Evolutionary conservation across 805 yeast species (phyloP), one percentile per base, ranked within the genome.

Genomic region (Teunomyces tritomae): DNA sequence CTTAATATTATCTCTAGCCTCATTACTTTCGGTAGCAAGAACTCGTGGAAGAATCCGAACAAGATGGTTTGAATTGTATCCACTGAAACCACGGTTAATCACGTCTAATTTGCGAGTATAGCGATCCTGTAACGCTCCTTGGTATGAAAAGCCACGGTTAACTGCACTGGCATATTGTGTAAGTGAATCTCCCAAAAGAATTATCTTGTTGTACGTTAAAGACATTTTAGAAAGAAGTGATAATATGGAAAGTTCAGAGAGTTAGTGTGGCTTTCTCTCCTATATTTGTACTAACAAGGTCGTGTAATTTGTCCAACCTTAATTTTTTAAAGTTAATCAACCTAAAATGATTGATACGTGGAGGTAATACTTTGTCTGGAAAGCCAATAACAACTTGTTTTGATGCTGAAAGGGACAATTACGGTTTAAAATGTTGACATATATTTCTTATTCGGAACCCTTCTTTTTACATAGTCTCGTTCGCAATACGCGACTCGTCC

Each of bases 111-210:
- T 79, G 39, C 96, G 74, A 1, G 73, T 64, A 60, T 87, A 87
- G n/a, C 37, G 29, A 28, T 71, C 57, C 33, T 68, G 73, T 24
- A 85, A 57, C 0, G 78, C 82, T 0, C 85, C 73, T 2, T 80
- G 82, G 27, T 77, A 59, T 4, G 74, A 68, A 58, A 80, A 83
- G n/a, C 67, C 58, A 46, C 42, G 39, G 2, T 50, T 54, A 13
- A 72, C 73, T 42, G 71, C 65, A 56, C 60, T 76, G 28, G 80
- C 65, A 52, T 63, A 78, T 58, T 86, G 82, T 9, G 88, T 84
- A 55, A 85, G 77, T 2, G 89, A 85, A 64, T 85, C 91, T 5
- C 91, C 91, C 57, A 84, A 82, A 17, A 85, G 68, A 5, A 85
- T 63, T 46, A 85, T 69, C 53, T 82, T 83, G 52, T 73, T 53